Evolutionary conservation across 2,329 filamentous ascomycete species (phyloP).

Genomic region (Emericellopsis cladophorae): DNA sequence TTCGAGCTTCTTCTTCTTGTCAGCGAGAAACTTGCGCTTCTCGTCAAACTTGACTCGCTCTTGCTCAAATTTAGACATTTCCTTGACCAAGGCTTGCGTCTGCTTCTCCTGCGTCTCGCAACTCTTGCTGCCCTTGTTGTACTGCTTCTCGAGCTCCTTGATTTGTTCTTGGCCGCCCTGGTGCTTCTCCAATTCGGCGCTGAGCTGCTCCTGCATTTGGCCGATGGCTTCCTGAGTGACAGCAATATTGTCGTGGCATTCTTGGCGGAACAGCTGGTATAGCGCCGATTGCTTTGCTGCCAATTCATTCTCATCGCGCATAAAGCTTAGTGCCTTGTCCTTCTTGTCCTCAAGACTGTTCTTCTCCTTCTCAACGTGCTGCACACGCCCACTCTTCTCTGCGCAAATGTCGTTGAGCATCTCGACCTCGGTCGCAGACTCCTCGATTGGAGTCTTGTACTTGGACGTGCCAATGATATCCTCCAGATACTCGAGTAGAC

Average conservation of each 20-base stretch:
- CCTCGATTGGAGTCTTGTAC: slow-evolving; percentile 94
- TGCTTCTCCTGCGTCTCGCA: slow-evolving; percentile 74
- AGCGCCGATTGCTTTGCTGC: slow-evolving; percentile 79
- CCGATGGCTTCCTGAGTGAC: slow-evolving; percentile 81
- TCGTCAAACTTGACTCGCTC: slow-evolving; percentile 96
- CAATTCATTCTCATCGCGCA: slow-evolving; percentile 88
- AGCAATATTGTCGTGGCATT: slow-evolving; percentile 77
- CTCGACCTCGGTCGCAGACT: slow-evolving; percentile 82
- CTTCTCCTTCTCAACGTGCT: slow-evolving; percentile 97
- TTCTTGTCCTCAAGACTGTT: slow-evolving; percentile 91
- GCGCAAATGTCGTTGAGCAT: slow-evolving; percentile 86
- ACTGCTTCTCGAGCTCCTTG: slow-evolving; percentile 76
- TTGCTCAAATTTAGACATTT: slow-evolving; percentile 88
- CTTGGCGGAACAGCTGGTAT: slow-evolving; percentile 82
- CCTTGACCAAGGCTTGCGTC: slow-evolving; percentile 66
- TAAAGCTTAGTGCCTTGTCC: slow-evolving; percentile 78
- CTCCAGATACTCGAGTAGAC: slow-evolving; percentile 89
- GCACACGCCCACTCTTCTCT: slow-evolving; percentile 89
- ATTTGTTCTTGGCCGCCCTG: slow-evolving; percentile 82
- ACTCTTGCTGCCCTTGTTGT: slow-evolving; percentile 71
- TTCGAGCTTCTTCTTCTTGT: slow-evolving; percentile 90
- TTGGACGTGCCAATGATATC: slow-evolving; percentile 98
- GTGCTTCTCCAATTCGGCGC: slow-evolving; percentile 83
- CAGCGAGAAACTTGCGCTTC: slow-evolving; percentile 84
- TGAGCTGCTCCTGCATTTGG: slow-evolving; percentile 80